These are phyloP conservation scores for Rutstroemia sydowiana DNA, from an alignment of 2,329 filamentous ascomycete genomes.

Conservation along the genomic window DNA sequence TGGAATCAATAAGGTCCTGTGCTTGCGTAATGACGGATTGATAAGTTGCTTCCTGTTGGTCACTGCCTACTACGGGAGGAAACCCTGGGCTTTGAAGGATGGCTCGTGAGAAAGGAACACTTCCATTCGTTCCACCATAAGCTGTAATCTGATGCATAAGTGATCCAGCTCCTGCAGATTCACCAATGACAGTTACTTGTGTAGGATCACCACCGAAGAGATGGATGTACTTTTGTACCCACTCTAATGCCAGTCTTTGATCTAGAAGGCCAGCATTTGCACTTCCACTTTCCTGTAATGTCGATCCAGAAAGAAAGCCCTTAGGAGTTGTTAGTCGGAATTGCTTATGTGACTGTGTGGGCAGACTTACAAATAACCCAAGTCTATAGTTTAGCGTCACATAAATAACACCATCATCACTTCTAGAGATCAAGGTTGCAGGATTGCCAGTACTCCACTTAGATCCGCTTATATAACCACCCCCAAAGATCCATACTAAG, in stretches of 20 bases:
- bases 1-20: slow-evolving; percentile 7
- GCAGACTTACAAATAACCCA: slow-evolving; percentile 25
- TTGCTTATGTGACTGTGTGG: not conserved
- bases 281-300: slow-evolving; percentile 35
- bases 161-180: slow-evolving; percentile 45
- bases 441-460: slow-evolving; percentile 35
- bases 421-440: slow-evolving; percentile 33
- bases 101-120: slow-evolving; percentile 37
- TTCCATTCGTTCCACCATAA: slow-evolving; percentile 35
- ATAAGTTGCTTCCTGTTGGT: slow-evolving; percentile 8
- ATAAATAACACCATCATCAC: slow-evolving; percentile 31
- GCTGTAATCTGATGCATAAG: slow-evolving; percentile 50
- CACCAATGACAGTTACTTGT: slow-evolving; percentile 43
- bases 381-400: slow-evolving; percentile 30
- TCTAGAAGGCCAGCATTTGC: slow-evolving; percentile 46
- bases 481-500: slow-evolving; percentile 29
- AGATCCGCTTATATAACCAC: slow-evolving; percentile 36
- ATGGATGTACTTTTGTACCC: slow-evolving; percentile 47
- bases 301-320: slow-evolving; percentile 34
- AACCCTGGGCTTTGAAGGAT: slow-evolving; percentile 28
- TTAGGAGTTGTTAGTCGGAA: not conserved
- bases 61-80: slow-evolving; percentile 1
- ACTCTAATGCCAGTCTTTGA: slow-evolving; percentile 48
- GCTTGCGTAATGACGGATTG: slow-evolving; percentile 14
- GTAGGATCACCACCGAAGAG: slow-evolving; percentile 47